phyloP scores from a whole-genome alignment of 1,284 basidiomycete genomes.

The Papiliotrema nemorosa region DNA sequence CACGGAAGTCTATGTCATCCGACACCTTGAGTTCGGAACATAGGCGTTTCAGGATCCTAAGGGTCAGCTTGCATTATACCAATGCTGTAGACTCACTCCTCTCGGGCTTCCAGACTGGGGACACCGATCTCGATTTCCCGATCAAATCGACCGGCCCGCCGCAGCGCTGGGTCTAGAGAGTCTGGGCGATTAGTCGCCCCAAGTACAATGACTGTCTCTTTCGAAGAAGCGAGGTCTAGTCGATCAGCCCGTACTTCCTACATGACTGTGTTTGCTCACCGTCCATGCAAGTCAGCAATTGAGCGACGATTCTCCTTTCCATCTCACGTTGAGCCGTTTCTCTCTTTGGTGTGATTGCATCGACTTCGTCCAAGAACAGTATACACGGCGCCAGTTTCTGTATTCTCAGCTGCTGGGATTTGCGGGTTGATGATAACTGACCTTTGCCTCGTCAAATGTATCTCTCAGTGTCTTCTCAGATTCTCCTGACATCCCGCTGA shows the following conservation, averaged over 20 bases:
- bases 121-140: constrained; percentile 98
- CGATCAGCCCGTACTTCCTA: constrained; percentile 2
- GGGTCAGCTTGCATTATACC: constrained; percentile 2
- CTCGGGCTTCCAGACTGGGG: constrained; percentile 82
- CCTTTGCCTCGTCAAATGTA: constrained; percentile 94
- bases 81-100: constrained; percentile 61
- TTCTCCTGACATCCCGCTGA: constrained; percentile 97
- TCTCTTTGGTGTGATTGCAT: constrained; percentile 94
- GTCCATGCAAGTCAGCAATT: constrained; percentile 96
- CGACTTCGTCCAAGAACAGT: constrained; percentile 94
- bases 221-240: constrained; percentile 42
- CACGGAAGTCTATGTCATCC: constrained; percentile 40
- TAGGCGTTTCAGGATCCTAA: constrained; percentile 71
- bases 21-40: constrained; percentile 34
- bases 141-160: constrained; percentile 91
- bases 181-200: constrained; percentile 96
- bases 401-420: constrained; percentile 1
- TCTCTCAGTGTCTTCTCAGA: constrained; percentile 93
- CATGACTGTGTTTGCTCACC: constrained; percentile 55
- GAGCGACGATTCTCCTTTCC: constrained; percentile 95
- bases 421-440: constrained; percentile 39
- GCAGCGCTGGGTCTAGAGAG: constrained; percentile 85
- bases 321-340: constrained; percentile 97
- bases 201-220: constrained; percentile 83
- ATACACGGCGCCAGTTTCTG: constrained; percentile 84